Conservation (phyloP, 768 basidiomycete genomes). For the Panaeolus cyanescens region DNA sequence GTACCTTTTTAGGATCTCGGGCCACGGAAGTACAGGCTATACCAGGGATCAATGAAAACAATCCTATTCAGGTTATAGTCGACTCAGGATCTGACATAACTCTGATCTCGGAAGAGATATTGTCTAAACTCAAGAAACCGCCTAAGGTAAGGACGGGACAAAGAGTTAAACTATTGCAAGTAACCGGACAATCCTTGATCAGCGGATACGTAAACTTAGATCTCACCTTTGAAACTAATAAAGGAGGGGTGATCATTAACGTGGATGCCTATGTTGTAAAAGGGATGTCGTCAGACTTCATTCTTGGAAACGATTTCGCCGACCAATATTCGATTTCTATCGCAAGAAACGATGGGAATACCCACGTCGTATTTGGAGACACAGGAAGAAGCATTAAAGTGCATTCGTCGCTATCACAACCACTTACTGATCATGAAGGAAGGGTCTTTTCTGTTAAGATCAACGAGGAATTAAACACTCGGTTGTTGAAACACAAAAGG, state of each 20-base stretch:
- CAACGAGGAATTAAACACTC: not conserved
- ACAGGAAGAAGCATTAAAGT: constrained; percentile 6
- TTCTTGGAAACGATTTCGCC: constrained; percentile 33
- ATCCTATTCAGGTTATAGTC: constrained; percentile 15
- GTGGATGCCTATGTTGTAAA: too few species aligned
- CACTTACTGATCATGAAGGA: constrained; percentile 3
- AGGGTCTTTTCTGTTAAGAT: constrained; percentile 4
- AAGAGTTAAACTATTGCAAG: too few species aligned
- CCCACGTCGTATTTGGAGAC: constrained; percentile 11
- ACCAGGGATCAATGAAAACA: not conserved
- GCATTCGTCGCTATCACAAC: not conserved
- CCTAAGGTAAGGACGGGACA: too few species aligned
- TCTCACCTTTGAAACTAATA: too few species aligned
- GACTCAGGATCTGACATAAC: constrained; percentile 38
- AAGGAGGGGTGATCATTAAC: too few species aligned
- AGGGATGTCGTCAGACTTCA: constrained; percentile 30
- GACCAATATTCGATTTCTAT: constrained; percentile 34
- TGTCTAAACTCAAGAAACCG: constrained; percentile 27
- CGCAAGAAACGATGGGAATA: constrained; percentile 12
- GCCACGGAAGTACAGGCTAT: constrained; percentile 16
- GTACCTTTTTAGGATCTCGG: constrained; percentile 31
- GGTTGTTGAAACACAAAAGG: not conserved
- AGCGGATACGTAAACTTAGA: too few species aligned
- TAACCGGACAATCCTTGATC: too few species aligned
- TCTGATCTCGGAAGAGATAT: too few species aligned